Base-by-base conservation (phyloP, 345 rosid genomes). In the Angophora floribunda region DNA sequence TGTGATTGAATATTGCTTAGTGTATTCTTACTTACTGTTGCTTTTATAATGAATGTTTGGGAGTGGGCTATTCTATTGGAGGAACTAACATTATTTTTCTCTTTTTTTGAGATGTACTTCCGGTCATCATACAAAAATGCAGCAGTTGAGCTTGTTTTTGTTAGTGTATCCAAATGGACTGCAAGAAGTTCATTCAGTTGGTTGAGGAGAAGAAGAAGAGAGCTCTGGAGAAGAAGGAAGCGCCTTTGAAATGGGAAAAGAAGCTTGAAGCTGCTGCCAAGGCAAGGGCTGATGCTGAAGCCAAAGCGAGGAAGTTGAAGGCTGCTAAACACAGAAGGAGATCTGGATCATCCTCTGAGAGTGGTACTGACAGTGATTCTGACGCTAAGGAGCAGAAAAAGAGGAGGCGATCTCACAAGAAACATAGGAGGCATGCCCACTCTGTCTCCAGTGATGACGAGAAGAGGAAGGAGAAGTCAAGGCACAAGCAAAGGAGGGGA, bases 41-140 rank as follows among this genome's bases (percentile, higher is more conserved):
- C 21, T 70, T 63, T 36, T 26, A 28, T 24, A 6, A 52, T 51
- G 87, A 32, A 52, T n/a, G 24, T 41, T 85, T 51, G 28, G 45
- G 59, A 85, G 32, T n/a, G 63, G 14, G 82, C 28, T 75, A 82
- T 87, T 44, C 87, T 94, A 90, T 90, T 89, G 86, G 94, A 93
- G 87, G 94, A 96, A 87, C 96, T 97, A 93, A 98, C 97, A 97
- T 93, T 97, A 95, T 92, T 92, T 94, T 92, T 95, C 94, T 97
- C 95, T 97, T 96, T 96, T 92, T 96, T 93, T 97, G 99, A 98
- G 99, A 98, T 95, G 99, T 87, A 92, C 97, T 95, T 96, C 92
- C 85, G 94, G 93, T 88, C 95, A 92, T 94, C 98, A 91, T 96
- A 92, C 96, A 93, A 92, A 91, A 92, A 98, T 98, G 99, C 98